phyloP scores from a whole-genome alignment of 2,329 filamentous ascomycete genomes.

The Penicillium sp. region DNA sequence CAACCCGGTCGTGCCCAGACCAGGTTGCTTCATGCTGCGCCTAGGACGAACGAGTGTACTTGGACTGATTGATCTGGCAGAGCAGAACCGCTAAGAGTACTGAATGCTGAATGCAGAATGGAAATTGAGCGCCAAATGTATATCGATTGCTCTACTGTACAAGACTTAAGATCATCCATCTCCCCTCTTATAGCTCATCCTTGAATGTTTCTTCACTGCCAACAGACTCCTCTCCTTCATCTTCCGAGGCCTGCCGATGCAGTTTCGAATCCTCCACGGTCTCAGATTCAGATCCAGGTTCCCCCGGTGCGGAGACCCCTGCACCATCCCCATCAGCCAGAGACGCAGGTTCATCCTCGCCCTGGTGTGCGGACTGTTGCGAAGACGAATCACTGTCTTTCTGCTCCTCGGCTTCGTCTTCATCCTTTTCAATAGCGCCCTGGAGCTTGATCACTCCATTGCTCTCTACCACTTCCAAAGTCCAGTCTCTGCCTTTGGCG shows the following conservation, averaged over 20 bases:
- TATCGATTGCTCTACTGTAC: slow-evolving; percentile 14
- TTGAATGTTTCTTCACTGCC: slow-evolving; percentile 45
- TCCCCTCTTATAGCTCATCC: slow-evolving; percentile 36
- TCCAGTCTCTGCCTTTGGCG: slow-evolving; percentile 74
- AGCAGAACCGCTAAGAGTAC: neutral
- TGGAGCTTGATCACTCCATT: slow-evolving; percentile 67
- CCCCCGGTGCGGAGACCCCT: slow-evolving; percentile 27
- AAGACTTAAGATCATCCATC: neutral
- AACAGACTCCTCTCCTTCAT: slow-evolving; percentile 12
- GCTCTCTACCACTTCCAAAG: slow-evolving; percentile 74
- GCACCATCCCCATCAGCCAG: slow-evolving; percentile 19
- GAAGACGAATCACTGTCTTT: slow-evolving; percentile 1
- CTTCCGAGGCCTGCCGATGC: neutral
- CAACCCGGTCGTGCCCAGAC: neutral
- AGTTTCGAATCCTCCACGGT: slow-evolving; percentile 5
- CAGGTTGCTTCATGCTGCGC: neutral
- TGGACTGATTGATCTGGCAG: neutral
- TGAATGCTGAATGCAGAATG: neutral
- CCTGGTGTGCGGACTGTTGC: slow-evolving; percentile 14
- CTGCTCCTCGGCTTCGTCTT: slow-evolving; percentile 48
- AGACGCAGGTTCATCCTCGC: slow-evolving; percentile 12
- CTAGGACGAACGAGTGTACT: neutral
- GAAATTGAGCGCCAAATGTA: slow-evolving; percentile 8
- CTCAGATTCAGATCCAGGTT: slow-evolving; percentile 13
- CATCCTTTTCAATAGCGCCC: slow-evolving; percentile 65